phyloP scores from a whole-genome alignment of 805 yeast genomes.

The Saccharomycopsis schoenii region DNA sequence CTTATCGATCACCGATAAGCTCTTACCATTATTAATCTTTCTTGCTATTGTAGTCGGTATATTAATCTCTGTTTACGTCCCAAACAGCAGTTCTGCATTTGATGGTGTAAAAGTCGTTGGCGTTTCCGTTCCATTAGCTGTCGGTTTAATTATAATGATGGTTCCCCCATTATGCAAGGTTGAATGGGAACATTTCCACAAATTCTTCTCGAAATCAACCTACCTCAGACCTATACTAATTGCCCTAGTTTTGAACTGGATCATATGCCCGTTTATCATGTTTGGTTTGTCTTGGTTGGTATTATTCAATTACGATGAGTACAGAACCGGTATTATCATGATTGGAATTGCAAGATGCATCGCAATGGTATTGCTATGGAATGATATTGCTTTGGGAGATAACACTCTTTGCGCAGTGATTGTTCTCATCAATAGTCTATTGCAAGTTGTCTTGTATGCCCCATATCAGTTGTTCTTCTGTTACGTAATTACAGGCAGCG shows the following conservation, averaged over 20 bases:
- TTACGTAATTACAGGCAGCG: constrained; percentile 30
- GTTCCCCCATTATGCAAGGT: constrained; percentile 47
- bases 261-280: constrained; percentile 47
- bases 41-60: constrained; percentile 31
- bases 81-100: constrained; percentile 29
- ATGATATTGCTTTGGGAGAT: constrained; percentile 44
- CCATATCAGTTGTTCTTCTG: constrained; percentile 41
- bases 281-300: constrained; percentile 45
- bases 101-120: constrained; percentile 28
- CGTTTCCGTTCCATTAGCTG: constrained; percentile 37
- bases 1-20: constrained; percentile 28
- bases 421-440: constrained; percentile 40
- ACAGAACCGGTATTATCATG: constrained; percentile 46
- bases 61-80: constrained; percentile 33
- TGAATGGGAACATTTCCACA: constrained; percentile 36
- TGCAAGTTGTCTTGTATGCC: constrained; percentile 44
- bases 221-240: constrained; percentile 26
- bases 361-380: constrained; percentile 56
- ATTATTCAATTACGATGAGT: constrained; percentile 37
- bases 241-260: constrained; percentile 44
- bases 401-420: constrained; percentile 39
- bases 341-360: constrained; percentile 52
- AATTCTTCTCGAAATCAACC: constrained; percentile 20
- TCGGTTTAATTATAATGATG: constrained; percentile 48
- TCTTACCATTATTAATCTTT: constrained; percentile 29